Percentiles rank a stretch among this genome's conserved stretches.
Evolutionary conservation across 768 basidiomycete species (phyloP).

Genomic region (Cyclocybe cylindracea): DNA sequence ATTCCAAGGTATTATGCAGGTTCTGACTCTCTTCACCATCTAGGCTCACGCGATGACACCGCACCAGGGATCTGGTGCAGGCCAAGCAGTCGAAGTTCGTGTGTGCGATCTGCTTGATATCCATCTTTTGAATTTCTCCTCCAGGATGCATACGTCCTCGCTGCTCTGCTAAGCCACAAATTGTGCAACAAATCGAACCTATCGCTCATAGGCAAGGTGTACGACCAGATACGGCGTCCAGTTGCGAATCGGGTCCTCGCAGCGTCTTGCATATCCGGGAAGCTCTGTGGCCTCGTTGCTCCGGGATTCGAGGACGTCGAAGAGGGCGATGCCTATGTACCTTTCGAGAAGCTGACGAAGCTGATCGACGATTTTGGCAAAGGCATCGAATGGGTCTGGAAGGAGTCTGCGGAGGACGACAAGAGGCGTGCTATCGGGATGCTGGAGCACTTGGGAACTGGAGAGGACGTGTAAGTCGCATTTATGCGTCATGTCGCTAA

Average conservation of each 20-base stretch:
- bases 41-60: conserved; percentile 35
- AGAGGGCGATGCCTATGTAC: conserved; percentile 24
- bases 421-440: conserved; percentile 21
- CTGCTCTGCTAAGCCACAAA: conserved; percentile 21
- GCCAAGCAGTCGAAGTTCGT: conserved; percentile 31
- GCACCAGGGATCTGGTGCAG: conserved; percentile 32
- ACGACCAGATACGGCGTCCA: conserved; percentile 25
- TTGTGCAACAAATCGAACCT: conserved; percentile 15
- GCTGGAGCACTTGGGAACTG: conserved; percentile 5
- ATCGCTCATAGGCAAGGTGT: conserved; percentile 26
- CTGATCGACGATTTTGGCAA: conserved; percentile 17
- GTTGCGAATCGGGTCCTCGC: conserved; percentile 23
- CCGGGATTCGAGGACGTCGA: conserved; percentile 26
- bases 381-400: conserved; percentile 29
- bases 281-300: conserved; percentile 17
- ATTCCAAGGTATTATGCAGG: neutral
- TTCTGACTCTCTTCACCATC: neutral
- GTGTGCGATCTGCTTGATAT: neutral
- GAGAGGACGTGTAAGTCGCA: neutral
- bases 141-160: conserved; percentile 40
- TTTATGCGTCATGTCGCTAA: neutral
- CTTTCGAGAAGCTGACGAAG: conserved; percentile 17
- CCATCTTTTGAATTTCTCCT: neutral
- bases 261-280: conserved; percentile 20
- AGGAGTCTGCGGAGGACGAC: conserved; percentile 24